phyloP scores from a whole-genome alignment of 2,329 filamentous ascomycete genomes.

The Trichocomaceae sp. region DNA sequence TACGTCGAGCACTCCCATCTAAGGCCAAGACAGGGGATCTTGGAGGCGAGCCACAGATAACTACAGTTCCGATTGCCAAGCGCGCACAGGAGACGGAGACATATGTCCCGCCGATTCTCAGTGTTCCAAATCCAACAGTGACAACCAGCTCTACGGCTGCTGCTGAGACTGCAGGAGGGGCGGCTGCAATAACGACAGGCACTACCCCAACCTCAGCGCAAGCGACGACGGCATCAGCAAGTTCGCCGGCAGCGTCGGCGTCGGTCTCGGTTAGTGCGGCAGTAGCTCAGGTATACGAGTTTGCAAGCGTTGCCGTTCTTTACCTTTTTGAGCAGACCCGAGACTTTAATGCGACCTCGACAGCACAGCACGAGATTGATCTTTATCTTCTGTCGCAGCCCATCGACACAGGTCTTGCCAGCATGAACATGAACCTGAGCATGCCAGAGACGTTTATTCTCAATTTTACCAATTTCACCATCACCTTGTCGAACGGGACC shows the following conservation, averaged over 20 bases:
- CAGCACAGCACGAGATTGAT: slow-evolving; percentile 25
- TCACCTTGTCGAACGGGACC: slow-evolving; percentile 26
- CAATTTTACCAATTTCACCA: slow-evolving; percentile 32
- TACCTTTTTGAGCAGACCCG: slow-evolving; percentile 33
- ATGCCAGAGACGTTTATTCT: slow-evolving; percentile 24
- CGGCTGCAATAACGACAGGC: neutral
- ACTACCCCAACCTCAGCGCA: neutral
- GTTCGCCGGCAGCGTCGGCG: slow-evolving; percentile 8
- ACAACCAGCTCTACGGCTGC: neutral
- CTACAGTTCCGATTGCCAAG: neutral
- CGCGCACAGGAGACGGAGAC: neutral
- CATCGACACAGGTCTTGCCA: slow-evolving; percentile 16
- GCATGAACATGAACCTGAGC: slow-evolving; percentile 20
- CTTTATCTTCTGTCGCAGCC: slow-evolving; percentile 24
- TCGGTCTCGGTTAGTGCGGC: neutral
- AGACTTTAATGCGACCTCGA: slow-evolving; percentile 24
- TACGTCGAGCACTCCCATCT: slow-evolving; percentile 13
- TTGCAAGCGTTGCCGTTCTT: slow-evolving; percentile 37
- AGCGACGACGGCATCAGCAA: slow-evolving; percentile 4
- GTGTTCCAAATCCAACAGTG: neutral
- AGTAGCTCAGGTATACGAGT: slow-evolving; percentile 24
- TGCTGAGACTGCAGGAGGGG: neutral
- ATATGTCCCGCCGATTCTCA: slow-evolving; percentile 9
- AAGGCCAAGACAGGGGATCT: neutral
- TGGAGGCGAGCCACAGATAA: neutral